Base-by-base conservation (phyloP, 495 filamentous ascomycete genomes). In the Lophiotrema nucula region DNA sequence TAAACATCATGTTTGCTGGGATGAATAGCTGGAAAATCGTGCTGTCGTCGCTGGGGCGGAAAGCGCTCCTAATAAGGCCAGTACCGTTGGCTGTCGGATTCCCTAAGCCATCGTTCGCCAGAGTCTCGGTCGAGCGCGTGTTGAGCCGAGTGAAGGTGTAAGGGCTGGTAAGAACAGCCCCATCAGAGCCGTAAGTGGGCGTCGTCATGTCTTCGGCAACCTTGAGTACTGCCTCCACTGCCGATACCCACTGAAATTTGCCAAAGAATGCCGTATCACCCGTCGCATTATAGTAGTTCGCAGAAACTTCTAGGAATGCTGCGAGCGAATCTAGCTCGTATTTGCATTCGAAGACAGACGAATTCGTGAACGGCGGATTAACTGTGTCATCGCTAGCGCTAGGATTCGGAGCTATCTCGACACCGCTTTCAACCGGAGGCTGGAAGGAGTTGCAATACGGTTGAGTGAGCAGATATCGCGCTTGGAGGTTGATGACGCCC, bases 291-390 rank as follows among this genome's bases (percentile, higher is more conserved):
- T 81, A 82, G 70, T 86, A 86, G 27, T 80, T 77, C 13, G 76
- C 65, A 21, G 79, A 83, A 52, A 86, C 73, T 67, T 86, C 76
- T 38, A 87, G 67, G 64, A 88, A 87, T 0, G 83, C 79, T 1
- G 85, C 84, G 0, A 88, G 74, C 12, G 78, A 82, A 67, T 87
- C 85, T n/a, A 88, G 74, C 65, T 87, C 85, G 66, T 81, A 86
- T 68, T 86, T 86, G 74, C 83, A 85, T 57, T 84, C 83, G 64
- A 82, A 85, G 8, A 84, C 80, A 11, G 74, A 59, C 4, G 71
- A 53, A 25, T 70, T 74, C 59, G 80, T 69, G 61, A 83, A 86
- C 0, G 70, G 56, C 2, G 81, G 79, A 10, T 53, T 54, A 13
- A 79, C 77, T 8, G 62, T 58, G 55, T 84, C 82, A 8, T 74